Evolutionary conservation across 2,329 filamentous ascomycete genomes (phyloP), one percentile per base, ranked within the genome.

Genomic region (Colletotrichum lini): DNA sequence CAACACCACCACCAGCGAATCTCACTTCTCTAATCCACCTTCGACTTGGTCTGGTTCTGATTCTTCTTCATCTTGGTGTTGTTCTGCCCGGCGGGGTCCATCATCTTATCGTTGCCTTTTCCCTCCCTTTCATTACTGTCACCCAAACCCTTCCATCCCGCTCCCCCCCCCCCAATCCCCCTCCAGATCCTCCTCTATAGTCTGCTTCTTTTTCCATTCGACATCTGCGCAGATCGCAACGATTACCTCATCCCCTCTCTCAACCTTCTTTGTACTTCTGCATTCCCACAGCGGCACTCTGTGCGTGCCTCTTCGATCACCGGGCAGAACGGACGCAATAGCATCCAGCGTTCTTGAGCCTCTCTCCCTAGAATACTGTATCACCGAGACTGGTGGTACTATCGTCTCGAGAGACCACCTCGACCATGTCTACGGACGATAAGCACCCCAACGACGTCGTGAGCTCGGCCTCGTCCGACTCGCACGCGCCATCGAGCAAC

Each of bases 361-460:
- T 47, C 52, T 4, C 49, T 44, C 59, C 15, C 21, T 66, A 30
- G 18, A 1, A 35, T 4, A 8, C 5, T 23, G 2, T 18, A 7
- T 35, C 13, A 3, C 23, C 7, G 45, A 10, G n/a, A 10, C 10
- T 16, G 15, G 35, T 12, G 52, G 26, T 30, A 2, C 13, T 52
- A 47, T 7, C n/a, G 65, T 15, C 62, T 47, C n/a, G 53, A 57
- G 16, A 50, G 53, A 67, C 44, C 44, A 9, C 18, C 60, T 30
- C 16, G 16, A 42, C 47, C 73, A 40, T 80, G 78, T 77, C 78
- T 53, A 50, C 60, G 6, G 67, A 70, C 49, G 77, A 78, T 54
- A 79, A 79, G 72, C 57, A 65, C 10, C 69, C 61, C 8, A 70
- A 75, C 26, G 67, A 75, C 60, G 18, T 52, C 26, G 73, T 72